Base-by-base conservation (phyloP, 495 filamentous ascomycete species). In the Thozetella sp. region DNA sequence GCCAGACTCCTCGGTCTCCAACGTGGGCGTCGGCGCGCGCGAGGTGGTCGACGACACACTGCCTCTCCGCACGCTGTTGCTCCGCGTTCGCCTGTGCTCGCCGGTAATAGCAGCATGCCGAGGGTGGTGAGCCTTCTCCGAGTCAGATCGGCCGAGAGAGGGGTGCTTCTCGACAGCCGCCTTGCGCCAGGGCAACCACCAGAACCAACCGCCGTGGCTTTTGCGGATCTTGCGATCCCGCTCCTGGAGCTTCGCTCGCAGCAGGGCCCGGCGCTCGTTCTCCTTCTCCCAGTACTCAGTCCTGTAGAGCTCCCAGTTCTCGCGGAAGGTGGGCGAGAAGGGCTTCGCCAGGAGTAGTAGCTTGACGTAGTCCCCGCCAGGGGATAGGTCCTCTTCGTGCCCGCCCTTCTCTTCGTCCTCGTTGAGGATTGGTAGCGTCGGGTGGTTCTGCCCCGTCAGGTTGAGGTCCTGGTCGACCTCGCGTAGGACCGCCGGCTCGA, bases 251-350 rank as follows among this genome's bases (percentile, higher is more conserved):
- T 89, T 88, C 51, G 84, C 76, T 46, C 92, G 83, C 37, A 97
- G 76, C 51, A 89, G 71, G 3, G 87, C 83, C 15, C 95, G 90
- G 2, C 92, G 85, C 74, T 95, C 93, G 65, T 99, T 99, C 73
- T 99, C 96, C 60, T 86, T 88, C 63, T 97, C 95, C 95, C 95
- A 99, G 68, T 96, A 99, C 59, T 97, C 93, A 25, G 88, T 84
- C 30, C 96, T 83, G 72, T 94, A 99, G 2, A 93, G 72, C 66
- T 99, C 95, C 95, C 95, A 99, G 60, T 96, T 96, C 67, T 97
- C 92, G n/a, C 95, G 86, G 68, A 99, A 98, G 55, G 90, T 90
- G 0, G 96, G 89, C 12, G 92, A 93, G 63, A 99, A 99, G 0
- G 93, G 91, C 72, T 99, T 99, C 3, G 95, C 93, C 37, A 97